These are phyloP conservation scores for Craterostigma plantagineum DNA, from an alignment of 257 asterid species.

Conservation along the genomic window DNA sequence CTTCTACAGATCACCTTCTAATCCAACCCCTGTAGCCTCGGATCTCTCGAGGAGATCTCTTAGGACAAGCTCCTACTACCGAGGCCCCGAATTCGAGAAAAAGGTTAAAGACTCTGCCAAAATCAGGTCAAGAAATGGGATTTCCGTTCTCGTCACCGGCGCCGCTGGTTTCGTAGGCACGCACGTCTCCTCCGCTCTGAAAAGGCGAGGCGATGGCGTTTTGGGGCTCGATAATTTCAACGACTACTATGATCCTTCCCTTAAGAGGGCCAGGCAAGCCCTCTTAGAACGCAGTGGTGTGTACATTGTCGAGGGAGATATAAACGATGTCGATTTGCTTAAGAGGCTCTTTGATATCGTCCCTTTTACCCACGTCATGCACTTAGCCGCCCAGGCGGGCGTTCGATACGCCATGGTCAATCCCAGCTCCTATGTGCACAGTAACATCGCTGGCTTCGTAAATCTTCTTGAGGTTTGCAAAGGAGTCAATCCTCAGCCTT, in stretches of 20 bases:
- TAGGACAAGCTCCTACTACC: constrained; percentile 17
- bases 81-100: constrained; percentile 22
- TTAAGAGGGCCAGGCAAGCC: constrained; percentile 39
- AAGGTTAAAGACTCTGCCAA: constrained; percentile 29
- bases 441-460: constrained; percentile 50
- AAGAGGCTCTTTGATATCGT: constrained; percentile 27
- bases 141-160: constrained; percentile 39
- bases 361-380: constrained; percentile 44
- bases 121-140: constrained; percentile 29
- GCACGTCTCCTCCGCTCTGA: constrained; percentile 44
- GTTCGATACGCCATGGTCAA: constrained; percentile 52
- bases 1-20: constrained; percentile 30
- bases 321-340: constrained; percentile 23
- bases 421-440: constrained; percentile 43
- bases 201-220: constrained; percentile 42
- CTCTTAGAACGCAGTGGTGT: constrained; percentile 32
- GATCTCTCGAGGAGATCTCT: constrained; percentile 51
- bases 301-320: constrained; percentile 42
- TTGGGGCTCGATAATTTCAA: constrained; percentile 44
- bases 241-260: constrained; percentile 31
- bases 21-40: constrained; percentile 16
- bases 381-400: constrained; percentile 54
- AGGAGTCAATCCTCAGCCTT: constrained; percentile 41
- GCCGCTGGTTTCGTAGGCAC: constrained; percentile 54
- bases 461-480: constrained; percentile 42